Evolutionary conservation across 441 rosid genomes (phyloP), one percentile per base, ranked within the genome.

Genomic region (Euphorbia schlechtendalii): DNA sequence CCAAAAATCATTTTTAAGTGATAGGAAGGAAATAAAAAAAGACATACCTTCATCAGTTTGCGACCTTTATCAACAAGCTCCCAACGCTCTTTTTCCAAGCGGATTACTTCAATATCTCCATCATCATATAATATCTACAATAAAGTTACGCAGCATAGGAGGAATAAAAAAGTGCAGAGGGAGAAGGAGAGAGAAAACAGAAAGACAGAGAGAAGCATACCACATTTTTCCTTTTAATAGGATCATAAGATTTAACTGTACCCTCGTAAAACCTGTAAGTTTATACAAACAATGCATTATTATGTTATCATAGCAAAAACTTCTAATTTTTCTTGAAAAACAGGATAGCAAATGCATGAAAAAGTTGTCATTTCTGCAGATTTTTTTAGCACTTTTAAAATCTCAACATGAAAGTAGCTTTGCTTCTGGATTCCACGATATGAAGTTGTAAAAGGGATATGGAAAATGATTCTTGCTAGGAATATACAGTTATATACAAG

Each of bases 21-120:
- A 40, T 17, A 53, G 56, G 56, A 68, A 58, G 69, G 56, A 55
- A 52, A 22, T 3, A 7, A 54, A 72, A 52, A 72, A 73, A 51
- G 24, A 21, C 66, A 67, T 45, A 93, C 99, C 99, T 96, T 90
- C 71, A 73, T 43, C 36, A 84, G 48, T 74, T 88, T 96, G 77
- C 76, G 83, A 66, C 83, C 83, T 14, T 64, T 74, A 73, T 89
- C 84, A 67, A 81, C 68, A 15, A 88, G 85, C 78, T 96, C 96
- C 99, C 99, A 96, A 54, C 89, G 88, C 74, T 96, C 99, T 78
- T 82, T 96, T 52, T 88, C 88, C 36, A 96, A 78, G 67, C 85
- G 79, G 43, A 96, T 93, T 61, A 96, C 96, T 79, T 96, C 99
- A 57, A 96, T 86, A 83, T 92, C 99, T 65, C 96, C 99, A 74